Base-by-base conservation (phyloP, 768 basidiomycete species). In the Boletellus ananiceps region DNA sequence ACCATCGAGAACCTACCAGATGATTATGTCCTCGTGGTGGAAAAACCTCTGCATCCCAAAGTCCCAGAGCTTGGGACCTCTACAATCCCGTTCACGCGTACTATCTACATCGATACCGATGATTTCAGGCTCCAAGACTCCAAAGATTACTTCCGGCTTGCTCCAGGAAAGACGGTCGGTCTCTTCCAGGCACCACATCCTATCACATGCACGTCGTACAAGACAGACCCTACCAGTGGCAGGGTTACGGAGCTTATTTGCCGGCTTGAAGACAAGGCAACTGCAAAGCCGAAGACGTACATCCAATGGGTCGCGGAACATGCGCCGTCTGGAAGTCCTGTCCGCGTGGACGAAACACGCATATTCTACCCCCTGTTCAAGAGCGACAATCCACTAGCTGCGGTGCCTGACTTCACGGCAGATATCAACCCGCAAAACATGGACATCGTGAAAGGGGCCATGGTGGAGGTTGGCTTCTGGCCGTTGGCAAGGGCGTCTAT, bases 231-330 rank as follows among this genome's bases (percentile, higher is more conserved):
- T 3, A 60, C 66, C 3, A 83, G 83, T 0, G 89, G 92, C 19
- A 71, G 81, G 44, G 86, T 96, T 6, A 74, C 74, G 4, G 93
- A 95, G 67, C 79, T 99, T 45, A 66, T 86, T 43, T 90, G 86
- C 67, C 78, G 74, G 45, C 70, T 93, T 29, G 93, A 97, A 66
- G 81, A 90, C 50, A 77, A 76, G 34, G 81, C 79, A 9, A 61
- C 72, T 14, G 82, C 80, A 68, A 97, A 95, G 67, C 88, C 90
- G 12, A 97, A 95, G 64, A 83, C 92, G 27, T 97, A 83, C 69
- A 92, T 98, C 59, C 95, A 98, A 62, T 99, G 95, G 95, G 91
- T 99, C 13, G 92, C 89, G 21, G 86, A 90, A 62, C 88, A 93
- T 64, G 68, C 75, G 7, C 70, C 81, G 18, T 84, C 87, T 1